Evolutionary conservation across 1,284 basidiomycete species (phyloP), one percentile per base, ranked within the genome.

Genomic region (Cerioporus squamosus): DNA sequence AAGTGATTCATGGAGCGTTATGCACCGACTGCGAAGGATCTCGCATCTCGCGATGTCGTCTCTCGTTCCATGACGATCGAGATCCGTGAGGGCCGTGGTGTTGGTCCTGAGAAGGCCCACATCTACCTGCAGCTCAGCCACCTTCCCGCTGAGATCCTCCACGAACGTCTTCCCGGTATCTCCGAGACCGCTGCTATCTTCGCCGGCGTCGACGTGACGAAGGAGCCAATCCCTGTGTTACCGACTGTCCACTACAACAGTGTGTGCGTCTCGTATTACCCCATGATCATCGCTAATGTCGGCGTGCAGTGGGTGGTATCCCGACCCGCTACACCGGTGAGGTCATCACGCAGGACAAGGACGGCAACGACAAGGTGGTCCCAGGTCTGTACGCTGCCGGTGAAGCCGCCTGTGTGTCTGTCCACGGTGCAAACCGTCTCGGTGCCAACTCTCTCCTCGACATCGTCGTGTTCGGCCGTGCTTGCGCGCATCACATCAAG

Each of bases 1-100:
- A 97, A 99, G 79, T 93, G 97, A 64, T 99, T 99, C 84, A 99
- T 99, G 97, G 97, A 99, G 79, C 94, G 97, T 77, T 97, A 98
- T 75, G 97, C 97, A 1, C 97, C 97, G 20, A 98, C 97, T 51
- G 97, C 97, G 65, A 99, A 99, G 84, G 97, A 99, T 83, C 87
- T 99, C 66, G 97, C 97, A 44, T 99, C 97, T 55, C 95, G 97
- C 76, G 97, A 99, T 74, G 97, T 99, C 74, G 97, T 99, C 50
- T 99, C 97, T 58, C 94, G 97, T 70, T 97, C 94, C 59, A 99
- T 99, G 97, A 99, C 97, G 52, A 85, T 99, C 68, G 97, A 99
- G 77, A 95, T 99, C 72, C 93, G 97, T 64, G 97, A 99, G 75
- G 97, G 97, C 64, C 95, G 97, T 72, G 97, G 97, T 82, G 96